Percentiles rank a stretch among this genome's conserved stretches.
phyloP scores from a whole-genome alignment of 2,329 filamentous ascomycete species.

The Cercospora sp. region DNA sequence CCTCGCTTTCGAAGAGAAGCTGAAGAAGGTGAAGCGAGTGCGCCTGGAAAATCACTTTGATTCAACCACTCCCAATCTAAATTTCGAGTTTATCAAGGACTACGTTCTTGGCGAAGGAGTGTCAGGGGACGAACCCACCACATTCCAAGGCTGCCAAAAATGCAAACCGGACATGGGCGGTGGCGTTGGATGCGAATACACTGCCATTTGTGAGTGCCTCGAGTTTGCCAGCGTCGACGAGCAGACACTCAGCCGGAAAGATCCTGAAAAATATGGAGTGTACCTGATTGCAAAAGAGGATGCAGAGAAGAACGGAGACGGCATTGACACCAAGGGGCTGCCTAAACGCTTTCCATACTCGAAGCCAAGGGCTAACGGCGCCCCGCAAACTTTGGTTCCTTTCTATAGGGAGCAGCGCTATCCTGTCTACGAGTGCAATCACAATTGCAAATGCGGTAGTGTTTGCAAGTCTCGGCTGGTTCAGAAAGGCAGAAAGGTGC shows the following conservation, averaged over 20 bases:
- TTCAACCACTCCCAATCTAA: conserved; percentile 54
- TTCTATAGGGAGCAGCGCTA: conserved; percentile 47
- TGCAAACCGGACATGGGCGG: conserved; percentile 60
- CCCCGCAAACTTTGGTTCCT: conserved; percentile 32
- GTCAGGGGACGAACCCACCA: conserved; percentile 55
- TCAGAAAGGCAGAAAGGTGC: conserved; percentile 68
- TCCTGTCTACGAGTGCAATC: conserved; percentile 78
- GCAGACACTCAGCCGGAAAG: conserved; percentile 35
- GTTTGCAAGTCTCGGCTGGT: conserved; percentile 74
- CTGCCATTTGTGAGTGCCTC: conserved; percentile 64
- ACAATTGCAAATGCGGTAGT: conserved; percentile 63
- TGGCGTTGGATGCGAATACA: conserved; percentile 62
- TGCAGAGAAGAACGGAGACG: conserved; percentile 28
- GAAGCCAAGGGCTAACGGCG: conserved; percentile 21
- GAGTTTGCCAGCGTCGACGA: conserved; percentile 58
- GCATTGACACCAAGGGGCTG: conserved; percentile 38
- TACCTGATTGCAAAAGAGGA: conserved; percentile 19
- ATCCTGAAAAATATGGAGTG: conserved; percentile 23
- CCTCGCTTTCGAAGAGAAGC: conserved; percentile 40
- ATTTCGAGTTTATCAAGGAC: conserved; percentile 68
- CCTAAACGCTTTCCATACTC: conserved; percentile 64
- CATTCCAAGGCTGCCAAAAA: conserved; percentile 64
- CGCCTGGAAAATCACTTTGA: conserved; percentile 59
- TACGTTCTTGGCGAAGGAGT: conserved; percentile 63
- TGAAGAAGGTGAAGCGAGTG: conserved; percentile 30